Evolutionary conservation across 2,329 filamentous ascomycete species (phyloP), one percentile per base, ranked within the genome.

Genomic region (Alternaria triticina): DNA sequence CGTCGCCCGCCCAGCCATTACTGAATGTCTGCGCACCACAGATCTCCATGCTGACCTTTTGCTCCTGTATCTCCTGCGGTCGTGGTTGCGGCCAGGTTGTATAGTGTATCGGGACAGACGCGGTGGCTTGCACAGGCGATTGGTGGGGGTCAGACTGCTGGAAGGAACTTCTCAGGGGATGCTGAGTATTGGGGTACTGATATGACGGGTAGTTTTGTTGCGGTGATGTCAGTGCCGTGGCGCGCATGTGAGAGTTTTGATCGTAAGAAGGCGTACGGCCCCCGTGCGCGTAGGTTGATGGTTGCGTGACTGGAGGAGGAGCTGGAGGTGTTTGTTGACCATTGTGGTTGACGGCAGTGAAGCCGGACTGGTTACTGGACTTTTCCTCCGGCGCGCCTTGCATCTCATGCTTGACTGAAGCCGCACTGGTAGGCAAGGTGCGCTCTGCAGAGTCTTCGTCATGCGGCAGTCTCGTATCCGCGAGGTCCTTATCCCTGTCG

Each of bases 381-480:
- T 20, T 36, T 10, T 52, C 40, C 7, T 64, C 57, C 0, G 23
- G 15, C 17, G 15, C 15, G 0, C 58, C 50, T 51, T 54, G 51
- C 20, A 43, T 57, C 17, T 65, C 65, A 54, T 30, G 51, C 40
- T 66, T 68, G 36, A 66, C 17, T 1, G 36, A 27, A 40, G 46
- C 25, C 4, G 47, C 15, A 4, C 10, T 50, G 54, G 49, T 6
- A 5, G 57, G 28, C 11, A 58, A 40, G 1, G 33, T 67, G 7
- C 52, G 64, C 20, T 67, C 68, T 8, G 64, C 54, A 6, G 54
- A 33, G 36, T 69, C 70, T 10, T 69, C 62, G 20, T 71, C 67
- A 15, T 71, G 62, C 7, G 62, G 47, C 2, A 71, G 27, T 47
- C 61, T 69, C 23, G 62, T 62, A 15, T 71, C 67, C 2, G 62